Evolutionary conservation across 257 asterid genomes (phyloP), one percentile per base, ranked within the genome.

Genomic region (Avicennia marina): DNA sequence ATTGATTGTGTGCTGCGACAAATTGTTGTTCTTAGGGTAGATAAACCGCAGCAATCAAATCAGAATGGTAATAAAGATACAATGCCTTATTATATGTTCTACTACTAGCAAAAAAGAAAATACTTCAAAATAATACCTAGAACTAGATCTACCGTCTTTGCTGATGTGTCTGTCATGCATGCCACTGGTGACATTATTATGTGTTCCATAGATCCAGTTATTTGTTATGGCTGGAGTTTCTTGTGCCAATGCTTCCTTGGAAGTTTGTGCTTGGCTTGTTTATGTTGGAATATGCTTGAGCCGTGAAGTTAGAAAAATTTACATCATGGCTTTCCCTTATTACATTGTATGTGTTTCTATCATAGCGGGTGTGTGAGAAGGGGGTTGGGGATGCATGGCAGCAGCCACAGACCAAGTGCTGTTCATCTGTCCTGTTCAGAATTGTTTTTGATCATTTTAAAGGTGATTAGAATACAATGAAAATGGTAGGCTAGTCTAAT

Each of bases 151-250:
- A n/a, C n/a, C n/a, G n/a, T n/a, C n/a, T n/a, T n/a, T n/a, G n/a
- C n/a, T n/a, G n/a, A n/a, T n/a, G n/a, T n/a, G 9, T 38, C 32
- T 27, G 19, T 8, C 12, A 13, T 12, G 4, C 9, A 3, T 56
- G 58, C 56, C 11, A 41, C 53, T 31, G 8, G 16, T 32, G 49
- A 43, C 47, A 32, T 56, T 18, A 40, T 63, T 40, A 38, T 10
- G 40, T 40, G 25, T 63, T 41, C 53, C n/a, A 29, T 19, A 17
- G 15, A 33, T 31, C 34, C 7, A 53, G 26, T 31, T 31, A 31
- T 31, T 31, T 29, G 34, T 53, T 31, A n/a, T 12, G 15, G 2
- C 3, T 53, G 40, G 38, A 15, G 36, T 49, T 25, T 25, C n/a
- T 25, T 26, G 4, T 49, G 20, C 27, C n/a, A 18, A 13, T 34